Evolutionary conservation across 257 asterid genomes (phyloP), one percentile per base, ranked within the genome.

Genomic region (Pogostemon cablin): DNA sequence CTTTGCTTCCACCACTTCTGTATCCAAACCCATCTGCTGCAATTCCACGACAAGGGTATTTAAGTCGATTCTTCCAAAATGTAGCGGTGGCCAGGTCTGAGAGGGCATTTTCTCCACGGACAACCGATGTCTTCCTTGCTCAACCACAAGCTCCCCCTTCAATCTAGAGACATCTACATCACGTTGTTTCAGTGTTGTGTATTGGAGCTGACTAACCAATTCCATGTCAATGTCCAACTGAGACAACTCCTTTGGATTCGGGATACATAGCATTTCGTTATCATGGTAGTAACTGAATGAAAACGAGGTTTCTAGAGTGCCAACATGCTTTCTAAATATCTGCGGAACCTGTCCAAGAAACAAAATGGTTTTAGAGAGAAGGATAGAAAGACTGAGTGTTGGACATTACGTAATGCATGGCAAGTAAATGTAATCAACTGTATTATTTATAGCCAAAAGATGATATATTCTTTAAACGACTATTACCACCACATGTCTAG

Each of bases 401-500:
- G 47, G 54, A 1, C 32, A 25, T 25, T 25, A 32, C 37, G 3
- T 9, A 42, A 58, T 7, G 7, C 46, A 52, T 4, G 48, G 46
- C 1, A 37, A 52, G 71, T 34, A 15, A 41, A 75, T 38, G 25
- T 38, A 65, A 49, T 7, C 35, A 17, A 10, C 5, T 25, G 32
- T 50, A 75, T 7, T 5, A 59, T 6, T 20, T 35, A 34, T 20
- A 34, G 46, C 43, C 63, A 58, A 43, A 59, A 63, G 64, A 62
- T 11, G 65, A 42, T 11, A 9, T 50, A 47, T 5, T 40, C 15
- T 10, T 3, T 67, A 57, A 50, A 1, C 3, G 6, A 4, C 10
- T 32, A n/a, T 67, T 89, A 88, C 98, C 95, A 88, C 63, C 72
- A 90, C 87, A 72, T 82, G 86, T 78, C 66, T 82, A 63, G 98